Conservation (phyloP, 2,329 filamentous ascomycete species). For the Ophioceras dolichostomum region DNA sequence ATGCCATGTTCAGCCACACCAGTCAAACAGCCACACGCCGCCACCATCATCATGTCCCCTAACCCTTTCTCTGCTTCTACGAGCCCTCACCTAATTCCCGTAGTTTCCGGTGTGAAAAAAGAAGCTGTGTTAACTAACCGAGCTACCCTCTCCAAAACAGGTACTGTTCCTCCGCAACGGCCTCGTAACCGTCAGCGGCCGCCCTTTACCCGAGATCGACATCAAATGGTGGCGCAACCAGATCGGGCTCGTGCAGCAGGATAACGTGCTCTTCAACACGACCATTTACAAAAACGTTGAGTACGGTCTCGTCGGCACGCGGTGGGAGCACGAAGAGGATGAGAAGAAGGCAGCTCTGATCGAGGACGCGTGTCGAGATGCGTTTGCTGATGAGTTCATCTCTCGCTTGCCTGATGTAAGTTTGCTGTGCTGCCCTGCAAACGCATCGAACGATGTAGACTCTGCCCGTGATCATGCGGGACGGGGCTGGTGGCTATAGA, state of each 20-base stretch:
- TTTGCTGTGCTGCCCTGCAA: neutral
- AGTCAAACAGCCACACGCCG: too few species aligned
- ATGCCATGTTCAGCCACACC: neutral
- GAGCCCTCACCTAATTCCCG: too few species aligned
- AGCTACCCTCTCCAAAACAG: slow-evolving; percentile 1
- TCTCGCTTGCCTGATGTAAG: slow-evolving; percentile 42
- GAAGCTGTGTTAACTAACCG: neutral
- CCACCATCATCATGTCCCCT: too few species aligned
- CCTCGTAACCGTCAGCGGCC: slow-evolving; percentile 11
- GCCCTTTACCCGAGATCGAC: slow-evolving; percentile 31
- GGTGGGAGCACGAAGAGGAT: slow-evolving; percentile 20
- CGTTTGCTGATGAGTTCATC: slow-evolving; percentile 61
- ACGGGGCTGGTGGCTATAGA: too few species aligned
- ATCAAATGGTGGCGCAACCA: slow-evolving; percentile 42
- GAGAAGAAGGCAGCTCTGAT: slow-evolving; percentile 42
- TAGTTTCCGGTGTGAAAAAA: too few species aligned
- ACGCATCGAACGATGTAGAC: too few species aligned
- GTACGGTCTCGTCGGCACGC: slow-evolving; percentile 32
- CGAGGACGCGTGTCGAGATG: slow-evolving; percentile 50
- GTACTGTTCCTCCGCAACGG: slow-evolving; percentile 13
- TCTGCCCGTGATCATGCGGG: too few species aligned
- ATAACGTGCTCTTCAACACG: slow-evolving; percentile 30
- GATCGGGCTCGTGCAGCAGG: slow-evolving; percentile 30
- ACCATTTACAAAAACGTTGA: slow-evolving; percentile 42
- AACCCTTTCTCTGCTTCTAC: too few species aligned